phyloP scores from a whole-genome alignment of 805 yeast genomes.

The Lipomyces yamadae region DNA sequence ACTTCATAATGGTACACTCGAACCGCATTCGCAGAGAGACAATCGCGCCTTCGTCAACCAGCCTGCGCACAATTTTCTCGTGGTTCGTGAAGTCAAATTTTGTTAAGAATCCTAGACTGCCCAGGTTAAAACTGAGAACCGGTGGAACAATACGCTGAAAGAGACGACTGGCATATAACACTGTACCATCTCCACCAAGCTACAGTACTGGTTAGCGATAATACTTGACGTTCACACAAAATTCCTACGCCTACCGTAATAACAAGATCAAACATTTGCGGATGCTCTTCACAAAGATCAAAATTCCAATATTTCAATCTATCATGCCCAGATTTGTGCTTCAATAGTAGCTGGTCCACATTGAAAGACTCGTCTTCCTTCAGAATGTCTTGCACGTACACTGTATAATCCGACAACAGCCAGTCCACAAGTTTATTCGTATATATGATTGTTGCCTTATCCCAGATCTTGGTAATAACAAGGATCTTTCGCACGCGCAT shows the following conservation, averaged over 20 bases:
- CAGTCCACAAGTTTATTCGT: constrained; percentile 82
- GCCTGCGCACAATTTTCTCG: constrained; percentile 46
- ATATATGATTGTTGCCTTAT: constrained; percentile 70
- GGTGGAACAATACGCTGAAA: constrained; percentile 91
- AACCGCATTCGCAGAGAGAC: constrained; percentile 58
- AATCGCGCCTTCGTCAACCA: constrained; percentile 52
- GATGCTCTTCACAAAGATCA: constrained; percentile 45
- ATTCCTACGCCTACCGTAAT: constrained; percentile 54
- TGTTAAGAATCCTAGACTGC: constrained; percentile 84
- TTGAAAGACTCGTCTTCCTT: constrained; percentile 66
- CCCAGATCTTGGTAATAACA: constrained; percentile 87
- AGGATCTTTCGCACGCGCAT: constrained; percentile 70
- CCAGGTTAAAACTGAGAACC: constrained; percentile 67
- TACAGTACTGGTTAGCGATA: constrained; percentile 37
- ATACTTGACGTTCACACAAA: background rate
- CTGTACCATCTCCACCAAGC: constrained; percentile 97
- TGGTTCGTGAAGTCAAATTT: constrained; percentile 57
- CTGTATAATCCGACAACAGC: constrained; percentile 58
- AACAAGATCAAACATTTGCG: constrained; percentile 65
- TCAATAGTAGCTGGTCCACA: constrained; percentile 51
- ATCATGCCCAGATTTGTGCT: constrained; percentile 54
- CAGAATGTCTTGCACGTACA: constrained; percentile 76
- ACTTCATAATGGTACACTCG: constrained; percentile 55
- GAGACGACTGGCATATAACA: constrained; percentile 54
- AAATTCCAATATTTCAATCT: constrained; percentile 48